phyloP scores from a whole-genome alignment of 805 yeast species.

The Sugiyamaella mastotermitis region DNA sequence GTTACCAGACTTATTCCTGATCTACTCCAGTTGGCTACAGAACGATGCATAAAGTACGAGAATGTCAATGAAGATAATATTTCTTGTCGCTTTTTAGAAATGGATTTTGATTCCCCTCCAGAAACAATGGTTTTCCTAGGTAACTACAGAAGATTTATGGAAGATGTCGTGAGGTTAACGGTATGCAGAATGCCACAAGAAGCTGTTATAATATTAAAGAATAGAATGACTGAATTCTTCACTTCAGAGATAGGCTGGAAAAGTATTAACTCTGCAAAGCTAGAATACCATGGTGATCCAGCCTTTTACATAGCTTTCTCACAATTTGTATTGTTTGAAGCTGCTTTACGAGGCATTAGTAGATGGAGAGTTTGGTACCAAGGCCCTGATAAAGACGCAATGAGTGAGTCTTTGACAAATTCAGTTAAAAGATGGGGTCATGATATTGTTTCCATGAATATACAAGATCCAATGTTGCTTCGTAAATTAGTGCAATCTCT shows the following conservation, averaged over 20 bases:
- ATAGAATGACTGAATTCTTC: conserved; percentile 66
- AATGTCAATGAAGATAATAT: conserved; percentile 59
- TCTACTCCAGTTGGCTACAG: conserved; percentile 68
- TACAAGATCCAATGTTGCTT: conserved; percentile 72
- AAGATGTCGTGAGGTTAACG: conserved; percentile 83
- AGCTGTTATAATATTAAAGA: conserved; percentile 76
- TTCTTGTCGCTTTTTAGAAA: conserved; percentile 61
- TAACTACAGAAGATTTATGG: conserved; percentile 76
- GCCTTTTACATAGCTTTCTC: conserved; percentile 64
- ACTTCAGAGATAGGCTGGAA: conserved; percentile 56
- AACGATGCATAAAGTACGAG: conserved; percentile 68
- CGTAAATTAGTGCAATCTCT: conserved; percentile 85
- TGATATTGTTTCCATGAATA: conserved; percentile 59
- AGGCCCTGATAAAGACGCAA: conserved; percentile 46
- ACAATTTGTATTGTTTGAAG: conserved; percentile 81
- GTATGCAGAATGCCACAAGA: conserved; percentile 81
- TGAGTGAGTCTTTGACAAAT: conserved; percentile 48
- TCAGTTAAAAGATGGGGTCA: conserved; percentile 58
- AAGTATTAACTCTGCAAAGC: conserved; percentile 48
- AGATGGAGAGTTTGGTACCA: conserved; percentile 95
- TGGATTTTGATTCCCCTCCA: conserved; percentile 83
- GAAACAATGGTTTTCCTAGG: conserved; percentile 72
- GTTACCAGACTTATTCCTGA: conserved; percentile 56
- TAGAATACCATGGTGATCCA: conserved; percentile 58
- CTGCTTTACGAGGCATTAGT: conserved; percentile 84